phyloP scores from a whole-genome alignment of 2,329 filamentous ascomycete species.

The Tolypocladium paradoxum region DNA sequence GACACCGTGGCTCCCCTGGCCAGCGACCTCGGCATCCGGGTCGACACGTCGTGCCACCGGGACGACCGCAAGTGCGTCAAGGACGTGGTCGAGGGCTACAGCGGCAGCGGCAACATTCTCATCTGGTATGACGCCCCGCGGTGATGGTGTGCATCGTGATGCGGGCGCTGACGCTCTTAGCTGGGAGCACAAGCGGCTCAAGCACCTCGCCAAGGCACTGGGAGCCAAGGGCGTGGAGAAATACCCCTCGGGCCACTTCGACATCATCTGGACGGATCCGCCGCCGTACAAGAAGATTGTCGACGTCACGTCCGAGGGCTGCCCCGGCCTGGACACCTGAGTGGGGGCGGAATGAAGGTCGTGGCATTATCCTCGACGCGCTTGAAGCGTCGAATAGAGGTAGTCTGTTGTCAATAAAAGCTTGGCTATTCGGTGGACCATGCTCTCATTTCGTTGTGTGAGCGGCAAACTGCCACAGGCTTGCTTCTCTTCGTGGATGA shows the following conservation, averaged over 20 bases:
- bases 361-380: neutral
- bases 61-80: conserved; percentile 45
- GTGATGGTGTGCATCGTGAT: neutral
- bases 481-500: too few relatives aligned
- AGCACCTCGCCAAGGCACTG: conserved; percentile 38
- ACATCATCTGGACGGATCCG: conserved; percentile 49
- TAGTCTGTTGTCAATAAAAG: neutral
- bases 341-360: neutral
- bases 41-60: conserved; percentile 45
- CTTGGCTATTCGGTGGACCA: neutral
- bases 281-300: conserved; percentile 36
- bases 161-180: conserved; percentile 14
- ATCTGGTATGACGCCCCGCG: conserved; percentile 30
- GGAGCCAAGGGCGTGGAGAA: conserved; percentile 36
- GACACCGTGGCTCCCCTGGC: conserved; percentile 48
- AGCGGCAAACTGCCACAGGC: too few relatives aligned
- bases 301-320: conserved; percentile 35
- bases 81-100: conserved; percentile 34
- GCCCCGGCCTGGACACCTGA: conserved; percentile 37
- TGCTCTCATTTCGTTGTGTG: neutral
- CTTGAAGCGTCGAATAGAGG: neutral
- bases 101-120: conserved; percentile 43
- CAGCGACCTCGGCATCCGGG: conserved; percentile 39
- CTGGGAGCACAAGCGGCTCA: conserved; percentile 47
- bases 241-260: conserved; percentile 39